Conservation (phyloP, 208 protist species). For the Phytomonas francai region DNA sequence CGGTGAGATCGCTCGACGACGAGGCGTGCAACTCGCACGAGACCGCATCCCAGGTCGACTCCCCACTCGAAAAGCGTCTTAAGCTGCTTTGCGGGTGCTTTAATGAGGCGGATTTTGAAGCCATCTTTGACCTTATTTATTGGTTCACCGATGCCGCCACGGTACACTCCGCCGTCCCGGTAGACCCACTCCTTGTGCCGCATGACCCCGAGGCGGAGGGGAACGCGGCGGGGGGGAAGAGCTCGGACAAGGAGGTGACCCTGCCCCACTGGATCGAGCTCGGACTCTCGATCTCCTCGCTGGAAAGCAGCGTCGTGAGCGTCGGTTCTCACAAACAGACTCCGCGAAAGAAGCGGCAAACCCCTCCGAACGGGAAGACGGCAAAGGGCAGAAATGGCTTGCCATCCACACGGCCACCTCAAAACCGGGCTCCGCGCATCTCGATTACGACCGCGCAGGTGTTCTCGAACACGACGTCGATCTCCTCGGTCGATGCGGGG, state of each 20-base stretch:
- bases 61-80: slow-evolving; percentile 15
- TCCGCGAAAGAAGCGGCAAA: background rate
- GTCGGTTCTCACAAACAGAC: background rate
- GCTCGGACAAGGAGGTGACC: background rate
- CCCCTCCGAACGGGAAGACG: background rate
- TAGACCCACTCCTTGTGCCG: slow-evolving; percentile 19
- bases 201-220: background rate
- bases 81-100: slow-evolving; percentile 21
- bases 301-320: background rate
- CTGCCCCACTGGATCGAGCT: background rate
- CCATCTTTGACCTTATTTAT: slow-evolving; percentile 60
- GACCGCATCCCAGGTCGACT: background rate
- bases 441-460: background rate
- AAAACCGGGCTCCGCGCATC: background rate
- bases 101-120: slow-evolving; percentile 55
- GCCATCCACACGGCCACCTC: background rate
- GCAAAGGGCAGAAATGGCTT: background rate
- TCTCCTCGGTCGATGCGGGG: background rate
- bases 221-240: background rate
- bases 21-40: background rate
- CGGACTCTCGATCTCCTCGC: background rate
- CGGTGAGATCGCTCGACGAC: background rate
- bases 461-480: background rate
- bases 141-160: slow-evolving; percentile 81
- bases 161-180: slow-evolving; percentile 54